These are phyloP conservation scores for Myxozyma neglecta DNA, from an alignment of 805 yeast genomes.

Conservation along the genomic window DNA sequence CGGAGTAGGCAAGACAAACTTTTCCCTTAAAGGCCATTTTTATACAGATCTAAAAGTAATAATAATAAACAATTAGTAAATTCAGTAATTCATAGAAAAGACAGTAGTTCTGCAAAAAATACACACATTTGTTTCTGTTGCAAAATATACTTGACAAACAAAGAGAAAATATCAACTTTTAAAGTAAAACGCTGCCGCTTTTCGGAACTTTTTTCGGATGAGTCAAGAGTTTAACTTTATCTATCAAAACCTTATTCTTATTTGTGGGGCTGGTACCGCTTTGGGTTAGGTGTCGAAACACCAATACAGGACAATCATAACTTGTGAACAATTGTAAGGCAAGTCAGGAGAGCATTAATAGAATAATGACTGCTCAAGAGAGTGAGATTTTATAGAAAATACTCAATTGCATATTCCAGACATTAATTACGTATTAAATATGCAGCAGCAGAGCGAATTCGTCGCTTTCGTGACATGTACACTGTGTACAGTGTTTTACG, in stretches of 20 bases:
- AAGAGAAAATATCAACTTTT: no score
- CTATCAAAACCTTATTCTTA: not conserved
- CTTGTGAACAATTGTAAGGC: not conserved
- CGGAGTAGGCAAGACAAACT: slow-evolving; percentile 98
- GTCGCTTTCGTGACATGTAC: slow-evolving; percentile 9
- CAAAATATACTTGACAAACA: no score
- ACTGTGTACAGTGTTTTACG: slow-evolving; percentile 25
- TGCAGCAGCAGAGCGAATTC: slow-evolving; percentile 5
- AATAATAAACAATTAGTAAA: not conserved
- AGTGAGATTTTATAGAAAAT: not conserved
- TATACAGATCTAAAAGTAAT: not conserved
- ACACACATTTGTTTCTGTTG: no score
- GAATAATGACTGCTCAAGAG: not conserved
- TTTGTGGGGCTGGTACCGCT: not conserved
- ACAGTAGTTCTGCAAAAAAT: no score
- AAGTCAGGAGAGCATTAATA: not conserved
- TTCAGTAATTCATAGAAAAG: no score
- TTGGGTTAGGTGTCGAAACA: not conserved
- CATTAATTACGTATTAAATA: not conserved
- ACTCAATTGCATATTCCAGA: not conserved
- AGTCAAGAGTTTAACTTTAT: not conserved
- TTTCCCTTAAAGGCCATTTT: slow-evolving; percentile 80
- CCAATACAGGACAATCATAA: not conserved
- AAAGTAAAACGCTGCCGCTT: no score
- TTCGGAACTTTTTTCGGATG: not conserved